These are phyloP conservation scores for Vicia sativa DNA, from an alignment of 306 rosid species.

Conservation along the genomic window DNA sequence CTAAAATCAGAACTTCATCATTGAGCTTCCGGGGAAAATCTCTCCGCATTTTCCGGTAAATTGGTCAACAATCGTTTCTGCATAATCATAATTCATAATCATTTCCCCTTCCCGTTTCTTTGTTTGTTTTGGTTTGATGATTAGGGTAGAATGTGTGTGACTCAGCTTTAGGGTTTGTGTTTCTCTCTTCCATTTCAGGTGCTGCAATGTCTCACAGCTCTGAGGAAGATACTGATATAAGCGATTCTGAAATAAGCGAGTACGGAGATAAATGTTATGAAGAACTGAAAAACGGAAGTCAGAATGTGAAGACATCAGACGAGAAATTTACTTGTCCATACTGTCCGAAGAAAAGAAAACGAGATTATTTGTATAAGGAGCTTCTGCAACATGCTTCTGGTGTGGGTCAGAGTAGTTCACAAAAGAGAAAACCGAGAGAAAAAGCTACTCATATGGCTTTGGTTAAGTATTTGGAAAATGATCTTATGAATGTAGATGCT, in stretches of 20 bases:
- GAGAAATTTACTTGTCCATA: constrained; percentile 82
- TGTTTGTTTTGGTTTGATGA: not conserved
- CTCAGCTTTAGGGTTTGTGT: too few relatives aligned
- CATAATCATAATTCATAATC: not conserved
- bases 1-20: not conserved
- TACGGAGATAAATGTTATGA: constrained; percentile 61
- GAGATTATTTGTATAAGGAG: constrained; percentile 65
- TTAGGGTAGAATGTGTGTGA: too few relatives aligned
- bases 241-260: constrained; percentile 74
- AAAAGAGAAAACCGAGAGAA: constrained; percentile 71
- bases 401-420: constrained; percentile 87
- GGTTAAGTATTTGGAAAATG: constrained; percentile 69
- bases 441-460: constrained; percentile 91
- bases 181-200: constrained; percentile 28
- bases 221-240: constrained; percentile 71
- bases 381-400: constrained; percentile 95
- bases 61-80: not conserved
- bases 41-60: constrained; percentile 5
- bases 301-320: constrained; percentile 57
- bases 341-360: constrained; percentile 75
- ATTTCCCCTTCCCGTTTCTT: not conserved
- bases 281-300: constrained; percentile 72
- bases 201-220: constrained; percentile 52
- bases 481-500: constrained; percentile 53
- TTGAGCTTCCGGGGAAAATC: not conserved